Evolutionary conservation across 257 asterid genomes (phyloP), one percentile per base, ranked within the genome.

Genomic region (Eustoma russellianum): DNA sequence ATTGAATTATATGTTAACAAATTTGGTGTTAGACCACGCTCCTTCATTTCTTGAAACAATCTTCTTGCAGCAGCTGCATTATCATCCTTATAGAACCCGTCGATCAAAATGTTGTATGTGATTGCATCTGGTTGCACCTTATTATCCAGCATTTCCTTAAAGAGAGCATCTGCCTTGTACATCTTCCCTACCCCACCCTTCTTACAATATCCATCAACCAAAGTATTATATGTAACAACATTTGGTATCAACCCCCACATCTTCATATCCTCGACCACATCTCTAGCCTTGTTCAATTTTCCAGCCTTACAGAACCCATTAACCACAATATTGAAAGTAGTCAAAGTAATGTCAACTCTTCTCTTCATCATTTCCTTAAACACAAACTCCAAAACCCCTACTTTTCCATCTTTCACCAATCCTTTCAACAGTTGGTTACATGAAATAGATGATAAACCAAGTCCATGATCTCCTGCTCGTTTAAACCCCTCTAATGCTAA

Each of bases 291-390:
- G 64, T 65, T 82, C 73, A 91, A 56, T 79, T 67, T 87, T 66
- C 95, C 94, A 13, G 67, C 87, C 79, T 82, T 91, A 63, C 95
- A 82, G 15, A 91, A 65, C 63, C 96, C 98, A 48, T 68, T 74
- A 41, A 87, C 64, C 48, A 87, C 89, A 7, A 65, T 79, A 48
- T 88, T 91, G 60, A 72, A 78, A 0, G 90, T 79, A 57, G 64
- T 67, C 74, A 81, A 44, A 53, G 77, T 73, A 58, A 74, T 48
- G 66, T 24, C 63, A 65, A 81, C 52, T 64, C 83, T 91, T 74
- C 98, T 80, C 88, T 77, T 77, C 52, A 72, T 55, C 82, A 87
- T 81, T 77, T 79, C 88, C 72, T 77, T 87, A 60, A 75, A 91
- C 60, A 76, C 72, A 62, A 61, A 72, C 67, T 91, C 94, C 61